phyloP scores from a whole-genome alignment of 345 rosid species.

The Eutrema heterophyllum region DNA sequence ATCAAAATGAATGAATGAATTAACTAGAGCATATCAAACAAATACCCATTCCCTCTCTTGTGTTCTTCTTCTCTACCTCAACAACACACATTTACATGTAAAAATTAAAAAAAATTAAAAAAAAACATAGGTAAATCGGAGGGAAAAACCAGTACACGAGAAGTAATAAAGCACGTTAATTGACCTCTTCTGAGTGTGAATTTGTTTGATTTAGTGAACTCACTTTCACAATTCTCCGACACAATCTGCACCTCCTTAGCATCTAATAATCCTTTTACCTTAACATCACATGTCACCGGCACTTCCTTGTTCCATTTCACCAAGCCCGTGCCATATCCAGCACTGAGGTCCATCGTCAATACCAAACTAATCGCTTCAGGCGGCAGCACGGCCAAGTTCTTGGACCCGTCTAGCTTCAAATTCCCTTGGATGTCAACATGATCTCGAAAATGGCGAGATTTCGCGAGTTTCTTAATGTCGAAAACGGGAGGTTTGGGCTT shows the following conservation, averaged over 20 bases:
- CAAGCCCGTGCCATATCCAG: slow-evolving; percentile 6
- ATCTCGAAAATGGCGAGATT: slow-evolving; percentile 6
- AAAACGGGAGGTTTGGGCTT: slow-evolving; percentile 13
- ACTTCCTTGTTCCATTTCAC: slow-evolving; percentile 30
- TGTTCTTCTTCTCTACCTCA: background rate
- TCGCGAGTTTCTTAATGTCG: background rate
- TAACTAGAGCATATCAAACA: too few relatives aligned
- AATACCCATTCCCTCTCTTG: too few relatives aligned
- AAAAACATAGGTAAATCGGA: background rate
- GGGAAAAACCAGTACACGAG: background rate
- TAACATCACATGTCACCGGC: slow-evolving; percentile 42
- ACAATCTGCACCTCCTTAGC: slow-evolving; percentile 30
- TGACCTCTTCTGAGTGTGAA: background rate
- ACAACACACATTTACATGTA: background rate
- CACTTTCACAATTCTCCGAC: slow-evolving; percentile 41
- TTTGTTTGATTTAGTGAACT: slow-evolving; percentile 17
- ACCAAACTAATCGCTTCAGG: slow-evolving; percentile 13
- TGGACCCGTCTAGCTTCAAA: slow-evolving; percentile 8
- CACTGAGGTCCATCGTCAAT: slow-evolving; percentile 23
- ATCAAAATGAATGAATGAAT: slow-evolving; percentile 11
- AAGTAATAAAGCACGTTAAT: background rate
- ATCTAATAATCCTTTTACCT: slow-evolving; percentile 37
- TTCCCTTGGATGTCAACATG: slow-evolving; percentile 10
- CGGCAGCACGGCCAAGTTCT: background rate
- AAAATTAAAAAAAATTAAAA: too few relatives aligned